Conservation (phyloP, 176 grass and related monocot genomes). For the Areca catechu region DNA sequence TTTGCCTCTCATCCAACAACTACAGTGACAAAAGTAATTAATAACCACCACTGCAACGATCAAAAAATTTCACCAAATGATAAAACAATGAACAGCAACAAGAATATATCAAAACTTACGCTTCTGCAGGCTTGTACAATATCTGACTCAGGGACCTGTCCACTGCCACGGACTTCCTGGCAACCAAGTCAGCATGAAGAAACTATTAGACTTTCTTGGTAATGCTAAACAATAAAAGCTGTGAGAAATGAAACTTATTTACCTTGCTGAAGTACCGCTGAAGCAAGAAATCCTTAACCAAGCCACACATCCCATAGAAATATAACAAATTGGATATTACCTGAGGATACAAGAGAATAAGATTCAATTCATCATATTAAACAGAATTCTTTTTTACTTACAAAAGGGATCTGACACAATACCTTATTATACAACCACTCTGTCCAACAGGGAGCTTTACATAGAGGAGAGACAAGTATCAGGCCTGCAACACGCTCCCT, state of each 20-base stretch:
- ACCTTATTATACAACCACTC: constrained; percentile 24
- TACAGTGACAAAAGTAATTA: constrained; percentile 4
- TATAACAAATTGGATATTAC: constrained; percentile 16
- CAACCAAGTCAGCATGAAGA: not conserved
- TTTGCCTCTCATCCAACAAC: constrained; percentile 18
- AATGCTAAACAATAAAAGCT: no score
- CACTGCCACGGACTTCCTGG: constrained; percentile 13
- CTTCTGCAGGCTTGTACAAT: constrained; percentile 11
- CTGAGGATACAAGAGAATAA: not conserved
- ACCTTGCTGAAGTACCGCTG: constrained; percentile 23
- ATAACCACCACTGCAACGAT: not conserved
- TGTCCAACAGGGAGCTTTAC: constrained; percentile 17
- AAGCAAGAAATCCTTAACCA: constrained; percentile 13
- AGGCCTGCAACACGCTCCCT: constrained; percentile 16
- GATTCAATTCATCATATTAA: no score
- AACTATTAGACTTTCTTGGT: constrained; percentile 9
- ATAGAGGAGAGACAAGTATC: constrained; percentile 17
- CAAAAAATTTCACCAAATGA: no score
- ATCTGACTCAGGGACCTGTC: constrained; percentile 12
- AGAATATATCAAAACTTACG: constrained; percentile 8
- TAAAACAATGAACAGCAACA: no score
- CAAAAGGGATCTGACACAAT: not conserved
- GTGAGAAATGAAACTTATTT: not conserved
- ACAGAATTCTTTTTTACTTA: not conserved
- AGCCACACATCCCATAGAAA: constrained; percentile 27